A percentile compares a stretch with the other conserved stretches of the same genome.
Evolutionary conservation across 148 eudicot species (phyloP).

Genomic region (Vaccinium vitisidaea): DNA sequence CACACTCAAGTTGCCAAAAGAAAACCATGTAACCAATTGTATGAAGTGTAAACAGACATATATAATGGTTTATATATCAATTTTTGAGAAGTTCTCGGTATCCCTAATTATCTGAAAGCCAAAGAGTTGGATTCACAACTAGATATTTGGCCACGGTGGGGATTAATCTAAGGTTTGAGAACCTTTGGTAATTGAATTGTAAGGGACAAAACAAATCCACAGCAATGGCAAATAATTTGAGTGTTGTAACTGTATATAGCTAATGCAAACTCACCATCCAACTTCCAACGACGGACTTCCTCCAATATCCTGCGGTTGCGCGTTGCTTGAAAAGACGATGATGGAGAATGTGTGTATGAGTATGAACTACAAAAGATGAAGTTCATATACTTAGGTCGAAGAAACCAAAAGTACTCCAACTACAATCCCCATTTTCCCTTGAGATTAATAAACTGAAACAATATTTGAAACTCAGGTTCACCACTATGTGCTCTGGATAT

Average conservation of each 20-base stretch:
- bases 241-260: background rate
- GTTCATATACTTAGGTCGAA: background rate
- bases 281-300: constrained; percentile 39
- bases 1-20: background rate
- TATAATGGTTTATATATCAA: background rate
- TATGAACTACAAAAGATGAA: constrained; percentile 4
- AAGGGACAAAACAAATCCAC: background rate
- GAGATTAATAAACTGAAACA: background rate
- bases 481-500: constrained; percentile 22
- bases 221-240: background rate
- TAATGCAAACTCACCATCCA: constrained; percentile 54
- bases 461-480: constrained; percentile 6
- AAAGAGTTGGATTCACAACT: background rate
- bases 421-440: constrained; percentile 17
- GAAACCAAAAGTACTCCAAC: background rate
- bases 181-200: background rate
- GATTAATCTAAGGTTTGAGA: background rate
- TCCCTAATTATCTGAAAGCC: background rate
- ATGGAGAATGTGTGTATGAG: constrained; percentile 30
- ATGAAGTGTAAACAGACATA: background rate
- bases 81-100: background rate
- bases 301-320: constrained; percentile 49
- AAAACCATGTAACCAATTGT: background rate
- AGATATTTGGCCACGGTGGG: background rate
- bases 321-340: constrained; percentile 46